Conservation (phyloP, 192 early-diverging fungal genomes). For the Coemansia sp. region DNA sequence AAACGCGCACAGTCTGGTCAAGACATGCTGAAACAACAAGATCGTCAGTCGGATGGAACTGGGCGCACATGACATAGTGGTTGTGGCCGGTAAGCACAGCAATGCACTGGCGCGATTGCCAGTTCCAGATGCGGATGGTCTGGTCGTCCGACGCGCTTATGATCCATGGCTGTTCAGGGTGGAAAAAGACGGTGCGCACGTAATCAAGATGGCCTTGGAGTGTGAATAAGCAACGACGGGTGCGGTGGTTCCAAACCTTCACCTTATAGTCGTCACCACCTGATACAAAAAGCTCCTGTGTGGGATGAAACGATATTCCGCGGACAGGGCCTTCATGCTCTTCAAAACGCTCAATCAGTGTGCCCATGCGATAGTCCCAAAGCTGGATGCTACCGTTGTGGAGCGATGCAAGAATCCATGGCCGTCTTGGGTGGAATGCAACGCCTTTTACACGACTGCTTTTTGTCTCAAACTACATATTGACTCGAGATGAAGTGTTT, state of each 20-base stretch:
- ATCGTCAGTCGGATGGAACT: conserved; percentile 98
- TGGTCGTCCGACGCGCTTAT: conserved; percentile 96
- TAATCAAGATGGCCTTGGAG: conserved; percentile 98
- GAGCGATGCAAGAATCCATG: conserved; percentile 96
- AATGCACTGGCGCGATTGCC: conserved; percentile 98
- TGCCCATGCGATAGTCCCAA: conserved; percentile 99
- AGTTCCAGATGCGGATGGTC: conserved; percentile 99
- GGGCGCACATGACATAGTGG: conserved; percentile 98
- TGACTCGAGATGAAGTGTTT: not conserved
- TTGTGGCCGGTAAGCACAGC: conserved; percentile 97
- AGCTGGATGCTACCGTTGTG: conserved; percentile 98
- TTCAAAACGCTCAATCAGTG: conserved; percentile 95
- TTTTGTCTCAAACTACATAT: conserved; percentile 93
- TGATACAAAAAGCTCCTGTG: conserved; percentile 95
- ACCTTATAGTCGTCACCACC: conserved; percentile 99
- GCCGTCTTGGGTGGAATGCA: conserved; percentile 95
- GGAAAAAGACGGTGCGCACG: conserved; percentile 95
- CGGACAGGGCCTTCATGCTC: conserved; percentile 99
- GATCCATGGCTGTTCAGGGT: conserved; percentile 98
- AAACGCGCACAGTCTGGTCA: conserved; percentile 98
- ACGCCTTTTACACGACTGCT: conserved; percentile 97
- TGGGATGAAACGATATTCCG: conserved; percentile 93
- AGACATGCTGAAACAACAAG: conserved; percentile 93
- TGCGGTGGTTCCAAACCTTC: conserved; percentile 99
- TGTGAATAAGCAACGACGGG: conserved; percentile 92